Evolutionary conservation across 139 green algal genomes (phyloP), one percentile per base, ranked within the genome.

Genomic region (Coelastrella sp.): DNA sequence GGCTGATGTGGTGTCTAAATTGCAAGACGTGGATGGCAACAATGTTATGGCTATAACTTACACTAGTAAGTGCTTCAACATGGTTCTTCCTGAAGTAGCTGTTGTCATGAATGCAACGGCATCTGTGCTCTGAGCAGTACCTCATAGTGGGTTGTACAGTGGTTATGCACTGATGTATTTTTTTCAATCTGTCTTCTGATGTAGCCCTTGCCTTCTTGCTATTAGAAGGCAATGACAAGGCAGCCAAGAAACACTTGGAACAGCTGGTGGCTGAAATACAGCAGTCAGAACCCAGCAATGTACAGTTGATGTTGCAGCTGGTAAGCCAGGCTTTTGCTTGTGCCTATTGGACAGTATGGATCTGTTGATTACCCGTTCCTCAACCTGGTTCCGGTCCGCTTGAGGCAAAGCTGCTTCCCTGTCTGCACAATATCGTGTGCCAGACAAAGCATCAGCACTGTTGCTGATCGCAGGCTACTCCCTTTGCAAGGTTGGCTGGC

Each of bases 31-130:
- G 8, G 32, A 92, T 23, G 86, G 90, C 60, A 53, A 43, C 17
- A 94, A 94, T 82, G 86, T 94, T 51, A 85, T 92, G 48, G 93
- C 88, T 27, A 84, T 94, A 23, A 84, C 86, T 2, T 89, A 85
- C 81, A 35, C 51, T 13, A 87, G 89, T 93, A 66, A 64, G 89
- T 57, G 5, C 6, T 57, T 0, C 11, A 13, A 13, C 45, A 57
- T 13, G 15, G 45, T 13, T 9, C 45, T 23, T 13, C 15, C 11
- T 57, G 45, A 23, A 13, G 45, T 9, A 57, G 45, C 43, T 66
- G 43, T 51, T 67, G 45, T 50, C n/a, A 25, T 50, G 40, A 8
- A 32, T 66, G 59, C 35, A 60, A 37, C 57, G 43, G 34, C 74
- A 82, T 23, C 25, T 32, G 21, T 81, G 72, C 43, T 66, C 25